Evolutionary conservation across 129 eudicot genomes (phyloP), one percentile per base, ranked within the genome.

Genomic region (Flaveria robusta): DNA sequence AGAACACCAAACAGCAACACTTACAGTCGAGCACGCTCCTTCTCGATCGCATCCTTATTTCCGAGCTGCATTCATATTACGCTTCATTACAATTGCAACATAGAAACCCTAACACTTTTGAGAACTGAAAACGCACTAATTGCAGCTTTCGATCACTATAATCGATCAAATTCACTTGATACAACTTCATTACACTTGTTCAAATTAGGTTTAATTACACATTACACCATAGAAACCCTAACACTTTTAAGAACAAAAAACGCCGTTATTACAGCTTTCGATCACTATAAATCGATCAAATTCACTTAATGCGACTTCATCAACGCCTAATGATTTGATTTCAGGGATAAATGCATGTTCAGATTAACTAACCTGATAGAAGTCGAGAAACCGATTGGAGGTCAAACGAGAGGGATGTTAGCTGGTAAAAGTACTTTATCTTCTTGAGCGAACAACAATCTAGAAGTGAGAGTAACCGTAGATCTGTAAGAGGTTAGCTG

Each of bases 11-110:
- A 79, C 23, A 51, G 12, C 37, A 26, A 74, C 56, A 84, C 92
- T 71, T 88, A 95, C 99, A 95, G 91, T 74, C 99, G 85, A 81
- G 97, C 99, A 34, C 96, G 91, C 84, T 89, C 97, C 82, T 89
- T 86, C 89, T 84, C 85, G 67, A 95, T 84, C 3, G 96, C 96
- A 46, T 76, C 90, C 85, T 89, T 89, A 83, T 80, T 87, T 64
- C 92, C 97, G 56, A 91, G 49, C 99, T 94, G 88, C 84, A 83
- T 84, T 63, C 82, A 67, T 74, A 67, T 67, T 22, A 19, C 68
- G 39, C 51, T 58, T 68, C 80, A 80, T 73, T 51, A 75, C 72
- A 75, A 71, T 23, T 11, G 34, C 34, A 29, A 5, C 34, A 29
- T 29, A 29, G 34, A 29, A 34, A 5, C 39, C 39, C 39, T 34